These are phyloP conservation scores for Kodamaea fungicola DNA, from an alignment of 1,139 yeast genomes.

Conservation along the genomic window DNA sequence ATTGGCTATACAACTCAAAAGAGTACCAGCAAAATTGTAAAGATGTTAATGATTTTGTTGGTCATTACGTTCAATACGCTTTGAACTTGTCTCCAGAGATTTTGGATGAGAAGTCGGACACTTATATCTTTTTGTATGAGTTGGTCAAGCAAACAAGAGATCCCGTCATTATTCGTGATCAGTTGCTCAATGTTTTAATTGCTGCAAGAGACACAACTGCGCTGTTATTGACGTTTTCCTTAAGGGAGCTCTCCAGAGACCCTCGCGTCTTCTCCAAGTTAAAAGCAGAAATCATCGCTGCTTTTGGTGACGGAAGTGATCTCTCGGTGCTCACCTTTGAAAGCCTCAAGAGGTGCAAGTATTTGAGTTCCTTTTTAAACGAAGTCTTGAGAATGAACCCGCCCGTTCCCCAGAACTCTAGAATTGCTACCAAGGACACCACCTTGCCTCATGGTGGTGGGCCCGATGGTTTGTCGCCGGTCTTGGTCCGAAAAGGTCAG, in stretches of 20 bases:
- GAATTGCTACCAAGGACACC: conserved; percentile 44
- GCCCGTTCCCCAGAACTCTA: conserved; percentile 50
- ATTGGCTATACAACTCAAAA: conserved; percentile 24
- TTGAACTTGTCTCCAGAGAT: conserved; percentile 28
- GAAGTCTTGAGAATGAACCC: conserved; percentile 55
- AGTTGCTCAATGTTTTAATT: conserved; percentile 40
- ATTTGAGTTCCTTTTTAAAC: conserved; percentile 45
- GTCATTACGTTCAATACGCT: conserved; percentile 25
- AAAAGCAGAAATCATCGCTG: conserved; percentile 27
- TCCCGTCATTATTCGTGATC: conserved; percentile 40
- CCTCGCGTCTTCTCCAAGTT: conserved; percentile 34
- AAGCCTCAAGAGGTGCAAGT: conserved; percentile 46
- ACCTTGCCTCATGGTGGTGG: conserved; percentile 55
- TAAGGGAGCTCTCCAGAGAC: conserved; percentile 39
- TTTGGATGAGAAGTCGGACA: conserved; percentile 34
- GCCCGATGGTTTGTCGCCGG: conserved; percentile 36
- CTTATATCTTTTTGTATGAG: conserved; percentile 44
- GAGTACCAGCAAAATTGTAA: conserved; percentile 25
- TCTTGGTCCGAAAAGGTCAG: conserved; percentile 46
- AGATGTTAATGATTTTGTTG: conserved; percentile 26
- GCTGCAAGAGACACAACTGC: conserved; percentile 52
- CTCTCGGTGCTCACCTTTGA: conserved; percentile 41
- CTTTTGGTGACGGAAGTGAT: conserved; percentile 37
- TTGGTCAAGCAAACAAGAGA: conserved; percentile 44
- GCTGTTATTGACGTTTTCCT: conserved; percentile 38